A percentile compares a stretch with the other conserved stretches of the same genome.
Conservation (phyloP, 148 eudicot genomes). For the Arctostaphylos glauca region DNA sequence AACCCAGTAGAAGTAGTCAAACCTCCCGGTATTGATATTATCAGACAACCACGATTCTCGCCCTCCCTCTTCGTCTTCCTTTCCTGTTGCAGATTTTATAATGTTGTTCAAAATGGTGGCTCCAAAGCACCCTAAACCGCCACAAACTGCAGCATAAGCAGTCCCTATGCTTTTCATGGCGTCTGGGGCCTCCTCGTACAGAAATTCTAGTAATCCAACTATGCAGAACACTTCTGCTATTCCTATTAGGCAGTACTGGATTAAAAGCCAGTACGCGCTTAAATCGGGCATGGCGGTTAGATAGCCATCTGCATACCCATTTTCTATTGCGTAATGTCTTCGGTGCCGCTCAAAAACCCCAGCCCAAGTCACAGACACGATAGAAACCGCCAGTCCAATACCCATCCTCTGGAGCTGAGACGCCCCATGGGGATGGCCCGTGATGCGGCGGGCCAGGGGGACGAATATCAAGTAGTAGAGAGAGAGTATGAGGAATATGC, state of each 20-base stretch:
- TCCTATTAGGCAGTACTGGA: slow-evolving; percentile 81
- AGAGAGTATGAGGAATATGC: slow-evolving; percentile 66
- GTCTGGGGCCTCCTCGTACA: slow-evolving; percentile 85
- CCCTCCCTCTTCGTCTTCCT: slow-evolving; percentile 19
- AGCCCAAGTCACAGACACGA: slow-evolving; percentile 73
- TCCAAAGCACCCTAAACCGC: slow-evolving; percentile 83
- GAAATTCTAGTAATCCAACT: slow-evolving; percentile 76
- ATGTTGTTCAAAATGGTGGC: slow-evolving; percentile 65
- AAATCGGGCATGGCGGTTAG: slow-evolving; percentile 64
- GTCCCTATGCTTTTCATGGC: slow-evolving; percentile 91
- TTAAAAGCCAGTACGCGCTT: slow-evolving; percentile 80
- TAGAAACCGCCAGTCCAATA: slow-evolving; percentile 74
- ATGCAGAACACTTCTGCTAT: slow-evolving; percentile 84
- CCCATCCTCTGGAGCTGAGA: slow-evolving; percentile 92
- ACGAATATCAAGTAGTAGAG: slow-evolving; percentile 76
- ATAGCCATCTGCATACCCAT: slow-evolving; percentile 57
- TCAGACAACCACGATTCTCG: slow-evolving; percentile 71
- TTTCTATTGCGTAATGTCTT: slow-evolving; percentile 60
- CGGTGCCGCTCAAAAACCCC: slow-evolving; percentile 71
- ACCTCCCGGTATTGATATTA: slow-evolving; percentile 75
- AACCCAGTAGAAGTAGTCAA: slow-evolving; percentile 78
- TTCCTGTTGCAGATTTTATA: slow-evolving; percentile 48
- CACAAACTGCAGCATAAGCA: slow-evolving; percentile 82
- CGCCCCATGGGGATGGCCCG: slow-evolving; percentile 86
- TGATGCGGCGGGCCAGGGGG: slow-evolving; percentile 59